A percentile compares a stretch with the other conserved stretches of the same genome.
phyloP scores from a whole-genome alignment of 768 basidiomycete species.

The Rhizopogon sp. region DNA sequence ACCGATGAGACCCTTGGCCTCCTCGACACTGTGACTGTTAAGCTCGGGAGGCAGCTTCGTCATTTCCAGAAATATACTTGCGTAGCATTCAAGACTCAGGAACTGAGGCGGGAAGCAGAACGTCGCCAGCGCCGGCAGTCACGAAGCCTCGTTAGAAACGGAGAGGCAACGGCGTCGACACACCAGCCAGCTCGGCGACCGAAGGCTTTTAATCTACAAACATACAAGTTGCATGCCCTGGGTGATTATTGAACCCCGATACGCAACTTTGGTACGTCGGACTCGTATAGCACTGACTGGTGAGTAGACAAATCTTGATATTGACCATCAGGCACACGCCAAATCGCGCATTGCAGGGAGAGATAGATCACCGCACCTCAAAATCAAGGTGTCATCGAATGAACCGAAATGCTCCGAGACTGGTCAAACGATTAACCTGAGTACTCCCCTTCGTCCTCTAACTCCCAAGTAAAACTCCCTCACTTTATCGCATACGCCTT shows the following conservation, averaged over 20 bases:
- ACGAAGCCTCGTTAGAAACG: not conserved
- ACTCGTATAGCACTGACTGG: constrained; percentile 27
- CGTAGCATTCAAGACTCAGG: constrained; percentile 14
- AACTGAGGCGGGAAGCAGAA: constrained; percentile 7
- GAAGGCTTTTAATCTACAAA: constrained; percentile 23
- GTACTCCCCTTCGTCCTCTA: too few relatives aligned
- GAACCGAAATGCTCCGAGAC: not conserved
- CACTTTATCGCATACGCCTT: constrained; percentile 45
- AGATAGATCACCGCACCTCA: constrained; percentile 9
- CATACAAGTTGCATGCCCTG: constrained; percentile 28
- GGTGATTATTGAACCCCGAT: constrained; percentile 26
- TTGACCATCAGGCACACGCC: not conserved
- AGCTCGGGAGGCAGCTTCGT: constrained; percentile 15
- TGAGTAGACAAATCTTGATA: constrained; percentile 10
- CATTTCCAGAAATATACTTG: constrained; percentile 18
- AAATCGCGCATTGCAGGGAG: constrained; percentile 4
- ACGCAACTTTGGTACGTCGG: constrained; percentile 26
- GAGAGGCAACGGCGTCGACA: not conserved
- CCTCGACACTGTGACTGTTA: constrained; percentile 8
- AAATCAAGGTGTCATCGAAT: constrained; percentile 8
- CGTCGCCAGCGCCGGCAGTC: not conserved
- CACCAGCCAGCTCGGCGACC: not conserved
- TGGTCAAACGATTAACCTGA: too few relatives aligned
- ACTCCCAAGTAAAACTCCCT: too few relatives aligned
- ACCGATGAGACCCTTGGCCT: constrained; percentile 15